Conservation (phyloP, 106 monocot genomes). For the Dactylorhiza incarnata region DNA sequence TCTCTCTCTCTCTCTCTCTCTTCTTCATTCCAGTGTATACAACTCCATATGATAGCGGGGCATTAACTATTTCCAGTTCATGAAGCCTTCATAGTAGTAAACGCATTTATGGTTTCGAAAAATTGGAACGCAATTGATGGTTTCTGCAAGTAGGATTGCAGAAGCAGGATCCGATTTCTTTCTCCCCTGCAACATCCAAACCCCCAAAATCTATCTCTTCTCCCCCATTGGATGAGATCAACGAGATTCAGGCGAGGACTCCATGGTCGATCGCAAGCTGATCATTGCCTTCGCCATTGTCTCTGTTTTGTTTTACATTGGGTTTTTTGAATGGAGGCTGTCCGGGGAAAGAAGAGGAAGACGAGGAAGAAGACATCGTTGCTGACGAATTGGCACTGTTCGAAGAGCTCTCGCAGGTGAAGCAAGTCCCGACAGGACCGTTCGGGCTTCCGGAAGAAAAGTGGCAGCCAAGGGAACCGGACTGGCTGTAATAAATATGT, state of each 20-base stretch:
- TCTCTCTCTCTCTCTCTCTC: neutral
- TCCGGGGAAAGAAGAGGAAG: conserved; percentile 23
- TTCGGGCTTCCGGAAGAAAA: conserved; percentile 45
- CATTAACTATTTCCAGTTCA: neutral
- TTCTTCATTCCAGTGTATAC: neutral
- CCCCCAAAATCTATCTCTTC: neutral
- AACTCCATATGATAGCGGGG: neutral
- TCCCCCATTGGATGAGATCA: neutral
- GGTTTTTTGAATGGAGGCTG: conserved; percentile 15
- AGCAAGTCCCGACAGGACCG: conserved; percentile 35
- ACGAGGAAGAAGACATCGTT: neutral
- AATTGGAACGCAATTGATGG: neutral
- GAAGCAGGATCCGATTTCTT: no score
- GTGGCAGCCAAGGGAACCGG: neutral
- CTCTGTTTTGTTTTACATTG: neutral
- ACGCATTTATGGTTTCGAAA: neutral
- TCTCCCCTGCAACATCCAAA: no score
- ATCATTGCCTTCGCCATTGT: neutral
- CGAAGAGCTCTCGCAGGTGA: conserved; percentile 50
- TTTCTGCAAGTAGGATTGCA: neutral
- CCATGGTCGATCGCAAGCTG: neutral
- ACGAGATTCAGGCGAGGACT: neutral
- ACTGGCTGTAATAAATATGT: neutral
- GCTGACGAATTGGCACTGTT: conserved; percentile 20
- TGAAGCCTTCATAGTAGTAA: neutral